Percentiles rank a stretch among this genome's conserved stretches.
Evolutionary conservation across 2,329 filamentous ascomycete genomes (phyloP).

Genomic region (Hymenoscyphus occultus): DNA sequence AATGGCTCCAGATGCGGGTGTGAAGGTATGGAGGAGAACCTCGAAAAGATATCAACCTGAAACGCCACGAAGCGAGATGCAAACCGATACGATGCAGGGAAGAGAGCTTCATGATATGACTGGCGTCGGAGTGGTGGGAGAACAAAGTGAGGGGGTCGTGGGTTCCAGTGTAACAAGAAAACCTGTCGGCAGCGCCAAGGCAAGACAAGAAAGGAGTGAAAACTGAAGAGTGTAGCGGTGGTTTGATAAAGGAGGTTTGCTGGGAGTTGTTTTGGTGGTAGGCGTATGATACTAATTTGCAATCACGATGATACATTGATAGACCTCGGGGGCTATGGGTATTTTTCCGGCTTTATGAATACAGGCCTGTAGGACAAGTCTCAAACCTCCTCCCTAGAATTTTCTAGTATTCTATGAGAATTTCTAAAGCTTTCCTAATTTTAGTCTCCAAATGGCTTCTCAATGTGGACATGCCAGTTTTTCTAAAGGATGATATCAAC

Average conservation of each 20-base stretch:
- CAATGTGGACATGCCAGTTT: no score
- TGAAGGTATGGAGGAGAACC: conserved; percentile 2
- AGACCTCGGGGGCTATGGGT: background rate
- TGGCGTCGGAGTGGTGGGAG: background rate
- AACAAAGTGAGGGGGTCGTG: background rate
- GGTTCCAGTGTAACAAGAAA: background rate
- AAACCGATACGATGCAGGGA: background rate
- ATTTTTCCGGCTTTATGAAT: no score
- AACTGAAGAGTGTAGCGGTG: background rate
- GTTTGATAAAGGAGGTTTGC: background rate
- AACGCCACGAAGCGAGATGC: background rate
- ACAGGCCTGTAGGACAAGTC: no score
- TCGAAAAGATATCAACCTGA: background rate
- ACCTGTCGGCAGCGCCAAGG: background rate
- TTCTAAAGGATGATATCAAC: no score
- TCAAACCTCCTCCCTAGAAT: no score
- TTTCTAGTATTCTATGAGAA: no score
- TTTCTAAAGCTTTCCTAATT: no score
- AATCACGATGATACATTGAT: background rate
- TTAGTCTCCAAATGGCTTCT: no score
- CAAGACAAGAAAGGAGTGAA: background rate
- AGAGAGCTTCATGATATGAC: background rate
- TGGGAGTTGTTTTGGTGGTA: background rate
- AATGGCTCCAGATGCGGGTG: background rate
- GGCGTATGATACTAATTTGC: conserved; percentile 1